Evolutionary conservation across 2,329 filamentous ascomycete genomes (phyloP).

Genomic region (Penicillium sp.): DNA sequence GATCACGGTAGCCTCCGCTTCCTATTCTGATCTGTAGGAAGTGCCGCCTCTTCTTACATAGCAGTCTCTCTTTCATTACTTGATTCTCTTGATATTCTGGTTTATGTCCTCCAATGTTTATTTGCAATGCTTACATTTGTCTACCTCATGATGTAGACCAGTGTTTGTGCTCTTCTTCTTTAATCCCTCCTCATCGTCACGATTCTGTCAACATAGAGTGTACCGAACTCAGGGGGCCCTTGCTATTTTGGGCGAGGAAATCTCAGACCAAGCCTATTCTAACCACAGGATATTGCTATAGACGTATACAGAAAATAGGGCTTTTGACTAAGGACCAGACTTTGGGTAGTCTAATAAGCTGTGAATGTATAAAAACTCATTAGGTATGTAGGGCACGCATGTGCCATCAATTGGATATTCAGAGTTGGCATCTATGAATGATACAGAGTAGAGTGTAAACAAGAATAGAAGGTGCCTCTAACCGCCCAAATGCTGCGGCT

Average conservation of each 20-base stretch:
- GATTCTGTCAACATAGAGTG: not conserved
- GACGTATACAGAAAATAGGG: not conserved
- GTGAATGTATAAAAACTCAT: not conserved
- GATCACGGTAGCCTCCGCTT: not conserved
- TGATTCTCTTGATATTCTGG: too few species aligned
- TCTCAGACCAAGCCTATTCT: not conserved
- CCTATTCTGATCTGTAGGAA: not conserved
- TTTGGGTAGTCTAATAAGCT: not conserved
- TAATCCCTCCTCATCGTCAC: not conserved
- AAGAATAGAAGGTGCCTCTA: slow-evolving; percentile 8
- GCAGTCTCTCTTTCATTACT: not conserved
- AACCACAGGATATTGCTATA: not conserved
- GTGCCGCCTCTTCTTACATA: not conserved
- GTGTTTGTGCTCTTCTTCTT: not conserved
- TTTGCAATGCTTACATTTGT: not conserved
- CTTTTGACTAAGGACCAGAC: not conserved
- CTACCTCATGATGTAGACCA: too few species aligned
- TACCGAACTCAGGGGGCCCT: not conserved
- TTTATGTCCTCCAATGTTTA: not conserved
- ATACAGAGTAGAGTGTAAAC: slow-evolving; percentile 4
- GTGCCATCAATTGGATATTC: not conserved
- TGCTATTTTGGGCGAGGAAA: not conserved
- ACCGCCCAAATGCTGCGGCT: slow-evolving; percentile 18
- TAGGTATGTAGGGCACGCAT: not conserved
- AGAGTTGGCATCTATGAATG: not conserved